Conservation (phyloP, 2,329 filamentous ascomycete genomes). For the Cladophialophora bantiana region DNA sequence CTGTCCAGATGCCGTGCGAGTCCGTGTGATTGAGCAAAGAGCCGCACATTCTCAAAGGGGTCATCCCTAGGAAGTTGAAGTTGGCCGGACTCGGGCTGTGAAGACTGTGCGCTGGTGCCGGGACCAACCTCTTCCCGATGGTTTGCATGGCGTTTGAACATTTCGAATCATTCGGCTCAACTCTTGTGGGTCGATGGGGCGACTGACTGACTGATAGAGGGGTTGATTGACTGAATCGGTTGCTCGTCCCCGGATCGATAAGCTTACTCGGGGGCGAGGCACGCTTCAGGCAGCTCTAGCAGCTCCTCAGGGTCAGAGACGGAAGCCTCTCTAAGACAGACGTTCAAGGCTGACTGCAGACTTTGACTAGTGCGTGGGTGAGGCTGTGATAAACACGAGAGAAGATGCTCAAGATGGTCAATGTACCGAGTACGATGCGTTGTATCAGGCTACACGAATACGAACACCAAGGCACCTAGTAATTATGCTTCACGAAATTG, state of each 20-base stretch:
- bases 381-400: neutral
- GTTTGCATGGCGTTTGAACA: neutral
- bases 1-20: constrained; percentile 23
- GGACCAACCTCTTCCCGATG: neutral
- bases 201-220: neutral
- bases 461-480: too few species aligned
- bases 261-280: neutral
- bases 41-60: constrained; percentile 13
- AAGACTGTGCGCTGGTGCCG: constrained; percentile 3
- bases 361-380: neutral
- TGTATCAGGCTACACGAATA: too few species aligned
- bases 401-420: too few species aligned
- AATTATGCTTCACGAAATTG: neutral
- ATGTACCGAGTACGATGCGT: too few species aligned
- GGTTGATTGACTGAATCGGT: neutral
- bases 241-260: neutral
- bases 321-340: neutral
- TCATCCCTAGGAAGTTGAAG: neutral
- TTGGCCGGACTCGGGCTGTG: neutral
- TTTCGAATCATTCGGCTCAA: neutral
- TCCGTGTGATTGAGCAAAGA: constrained; percentile 24
- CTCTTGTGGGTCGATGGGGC: neutral
- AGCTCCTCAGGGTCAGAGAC: neutral
- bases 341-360: neutral
- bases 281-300: neutral